These are phyloP conservation scores for Sutorius eximius DNA, from an alignment of 1,284 basidiomycete species.

Conservation along the genomic window DNA sequence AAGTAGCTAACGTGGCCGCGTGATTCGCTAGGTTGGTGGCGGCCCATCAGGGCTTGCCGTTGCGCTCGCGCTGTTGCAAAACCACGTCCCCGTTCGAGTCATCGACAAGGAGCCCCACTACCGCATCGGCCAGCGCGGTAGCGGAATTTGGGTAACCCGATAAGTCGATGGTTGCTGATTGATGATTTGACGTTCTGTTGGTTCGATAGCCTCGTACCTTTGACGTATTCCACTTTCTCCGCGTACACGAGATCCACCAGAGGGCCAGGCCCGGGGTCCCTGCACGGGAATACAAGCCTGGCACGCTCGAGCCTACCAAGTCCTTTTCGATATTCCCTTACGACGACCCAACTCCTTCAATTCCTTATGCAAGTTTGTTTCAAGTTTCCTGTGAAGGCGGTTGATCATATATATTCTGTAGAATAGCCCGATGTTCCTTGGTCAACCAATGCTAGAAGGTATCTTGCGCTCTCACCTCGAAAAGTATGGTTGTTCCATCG, in stretches of 20 bases:
- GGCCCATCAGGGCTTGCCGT: constrained; percentile 51
- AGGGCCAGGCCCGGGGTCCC: background rate
- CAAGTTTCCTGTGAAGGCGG: background rate
- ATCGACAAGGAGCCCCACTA: constrained; percentile 34
- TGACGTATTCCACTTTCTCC: constrained; percentile 32
- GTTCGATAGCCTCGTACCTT: constrained; percentile 29
- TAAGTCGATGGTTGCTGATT: background rate
- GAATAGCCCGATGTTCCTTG: constrained; percentile 24
- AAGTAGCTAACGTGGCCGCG: background rate
- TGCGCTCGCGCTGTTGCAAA: constrained; percentile 45
- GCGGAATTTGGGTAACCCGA: constrained; percentile 27
- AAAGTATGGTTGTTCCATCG: constrained; percentile 28
- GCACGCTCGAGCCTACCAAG: constrained; percentile 18
- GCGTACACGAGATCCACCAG: constrained; percentile 18
- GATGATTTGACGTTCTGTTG: background rate
- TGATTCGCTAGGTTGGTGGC: constrained; percentile 41
- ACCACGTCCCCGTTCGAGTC: constrained; percentile 42
- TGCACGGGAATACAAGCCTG: constrained; percentile 21
- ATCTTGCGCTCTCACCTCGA: background rate
- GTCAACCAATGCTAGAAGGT: constrained; percentile 34
- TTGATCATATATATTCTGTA: background rate
- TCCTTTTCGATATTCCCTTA: constrained; percentile 2
- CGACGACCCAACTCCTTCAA: constrained; percentile 25
- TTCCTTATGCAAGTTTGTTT: constrained; percentile 20
- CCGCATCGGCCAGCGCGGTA: constrained; percentile 29